Conservation (phyloP, 179 eudicot species). For the Nepenthes alata region DNA sequence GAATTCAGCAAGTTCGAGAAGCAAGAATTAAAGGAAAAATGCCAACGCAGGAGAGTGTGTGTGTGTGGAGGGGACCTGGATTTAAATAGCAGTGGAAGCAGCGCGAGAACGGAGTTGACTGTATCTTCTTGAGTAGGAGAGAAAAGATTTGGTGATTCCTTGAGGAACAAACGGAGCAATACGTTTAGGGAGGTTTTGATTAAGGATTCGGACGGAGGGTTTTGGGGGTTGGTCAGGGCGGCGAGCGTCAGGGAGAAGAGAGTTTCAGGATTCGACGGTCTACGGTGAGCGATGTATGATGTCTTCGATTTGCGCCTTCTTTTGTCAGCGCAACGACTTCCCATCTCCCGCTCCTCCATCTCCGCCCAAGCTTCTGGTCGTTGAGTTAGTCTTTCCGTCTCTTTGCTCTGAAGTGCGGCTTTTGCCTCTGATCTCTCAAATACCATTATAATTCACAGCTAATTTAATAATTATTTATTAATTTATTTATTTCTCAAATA, state of each 20-base stretch:
- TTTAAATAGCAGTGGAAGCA: slow-evolving; percentile 17
- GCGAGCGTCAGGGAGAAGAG: slow-evolving; percentile 20
- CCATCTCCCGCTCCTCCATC: background rate
- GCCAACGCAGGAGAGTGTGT: background rate
- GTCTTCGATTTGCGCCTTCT: slow-evolving; percentile 1
- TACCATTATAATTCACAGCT: too few relatives aligned
- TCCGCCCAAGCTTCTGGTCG: too few relatives aligned
- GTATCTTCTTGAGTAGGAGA: background rate
- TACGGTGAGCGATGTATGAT: background rate
- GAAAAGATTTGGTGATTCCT: slow-evolving; percentile 1
- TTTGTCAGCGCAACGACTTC: background rate
- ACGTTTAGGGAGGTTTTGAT: slow-evolving; percentile 8
- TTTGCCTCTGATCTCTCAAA: too few relatives aligned
- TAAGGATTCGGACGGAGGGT: slow-evolving; percentile 14
- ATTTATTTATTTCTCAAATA: too few relatives aligned
- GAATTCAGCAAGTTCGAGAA: background rate
- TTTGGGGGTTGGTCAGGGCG: slow-evolving; percentile 13
- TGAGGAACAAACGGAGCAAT: slow-evolving; percentile 8
- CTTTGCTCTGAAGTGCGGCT: too few relatives aligned
- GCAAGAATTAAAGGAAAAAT: background rate
- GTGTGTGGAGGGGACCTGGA: background rate
- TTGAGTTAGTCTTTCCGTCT: background rate
- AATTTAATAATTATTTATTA: too few relatives aligned
- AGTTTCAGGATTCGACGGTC: background rate
- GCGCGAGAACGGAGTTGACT: slow-evolving; percentile 16